Percentiles rank a stretch among this genome's conserved stretches.
These are phyloP conservation scores for Saccharomycodes ludwigii DNA, from an alignment of 805 yeast species.

Conservation along the genomic window DNA sequence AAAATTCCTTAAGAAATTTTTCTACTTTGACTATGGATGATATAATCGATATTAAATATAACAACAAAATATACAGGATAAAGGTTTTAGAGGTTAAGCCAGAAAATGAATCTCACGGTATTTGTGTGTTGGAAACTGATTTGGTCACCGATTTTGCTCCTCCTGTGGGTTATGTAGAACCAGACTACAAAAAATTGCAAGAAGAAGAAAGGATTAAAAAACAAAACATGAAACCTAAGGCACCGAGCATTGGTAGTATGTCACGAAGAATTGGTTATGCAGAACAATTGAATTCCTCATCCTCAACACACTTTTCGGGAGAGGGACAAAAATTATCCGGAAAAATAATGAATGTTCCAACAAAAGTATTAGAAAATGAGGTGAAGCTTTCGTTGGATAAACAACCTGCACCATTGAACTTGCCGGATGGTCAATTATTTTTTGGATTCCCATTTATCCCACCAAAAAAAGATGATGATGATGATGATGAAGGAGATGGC, in stretches of 20 bases:
- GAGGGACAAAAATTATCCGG: constrained; percentile 66
- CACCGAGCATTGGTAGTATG: constrained; percentile 55
- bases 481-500: constrained; percentile 19
- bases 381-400: constrained; percentile 41
- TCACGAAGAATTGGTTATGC: constrained; percentile 31
- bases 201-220: constrained; percentile 17
- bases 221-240: constrained; percentile 21
- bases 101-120: constrained; percentile 46
- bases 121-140: constrained; percentile 95
- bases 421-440: constrained; percentile 81
- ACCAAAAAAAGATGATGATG: constrained; percentile 27
- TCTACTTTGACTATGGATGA: constrained; percentile 80
- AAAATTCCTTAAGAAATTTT: constrained; percentile 80
- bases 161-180: constrained; percentile 96
- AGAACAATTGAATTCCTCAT: not conserved
- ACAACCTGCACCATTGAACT: constrained; percentile 54
- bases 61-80: constrained; percentile 64
- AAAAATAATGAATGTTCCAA: constrained; percentile 17
- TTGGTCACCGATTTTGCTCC: constrained; percentile 96
- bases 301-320: constrained; percentile 44
- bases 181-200: constrained; percentile 39
- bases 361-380: constrained; percentile 17
- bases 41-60: constrained; percentile 73
- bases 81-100: constrained; percentile 84
- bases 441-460: constrained; percentile 77